Base-by-base conservation (phyloP, 345 rosid species). In the Linum usitatissimum region DNA sequence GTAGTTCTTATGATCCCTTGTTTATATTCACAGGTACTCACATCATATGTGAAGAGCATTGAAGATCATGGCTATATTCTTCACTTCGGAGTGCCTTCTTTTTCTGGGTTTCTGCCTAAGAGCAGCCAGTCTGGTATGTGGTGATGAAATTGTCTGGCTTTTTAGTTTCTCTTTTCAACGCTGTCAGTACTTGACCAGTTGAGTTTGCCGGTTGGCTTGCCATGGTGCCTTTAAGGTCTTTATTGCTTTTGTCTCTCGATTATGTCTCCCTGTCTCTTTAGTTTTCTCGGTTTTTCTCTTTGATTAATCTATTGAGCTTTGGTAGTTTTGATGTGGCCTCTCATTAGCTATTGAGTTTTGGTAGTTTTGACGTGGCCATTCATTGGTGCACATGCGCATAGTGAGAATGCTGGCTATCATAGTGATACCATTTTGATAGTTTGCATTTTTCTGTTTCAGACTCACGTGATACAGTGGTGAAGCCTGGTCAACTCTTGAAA, bases 41-140 rank as follows among this genome's bases (percentile, higher is more conserved):
- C 81, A 59, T 90, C 94, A 19, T 81, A 73, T 40, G 87, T 87
- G 62, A 93, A 82, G 80, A 93, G 99, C 69, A 53, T 90, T 31
- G 99, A 93, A 81, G 99, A 93, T 74, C 99, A 93, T 67, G 99
- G 99, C 59, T 93, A 80, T 78, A 86, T 93, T 64, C 96, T 93
- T 71, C 81, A 90, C 73, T 87, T 90, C 78, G 99, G 99, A 55
- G 71, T 74, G 63, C 78, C 94, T 72, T 84, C 87, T 53, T 78
- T 90, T 69, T 74, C 71, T 55, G 99, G 99, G 6, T 93, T 93
- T 80, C 76, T 90, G 63, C 78, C 84, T 36, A 81, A 78, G 79
- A 75, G 61, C 66, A 70, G 80, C 64, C 65, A 73, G 57, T 74
- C 71, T 69, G 93, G 97, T 83, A 80, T 55, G 61, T 66, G 30